Evolutionary conservation across 306 rosid genomes (phyloP), one percentile per base, ranked within the genome.

Genomic region (Potentilla sterilis): DNA sequence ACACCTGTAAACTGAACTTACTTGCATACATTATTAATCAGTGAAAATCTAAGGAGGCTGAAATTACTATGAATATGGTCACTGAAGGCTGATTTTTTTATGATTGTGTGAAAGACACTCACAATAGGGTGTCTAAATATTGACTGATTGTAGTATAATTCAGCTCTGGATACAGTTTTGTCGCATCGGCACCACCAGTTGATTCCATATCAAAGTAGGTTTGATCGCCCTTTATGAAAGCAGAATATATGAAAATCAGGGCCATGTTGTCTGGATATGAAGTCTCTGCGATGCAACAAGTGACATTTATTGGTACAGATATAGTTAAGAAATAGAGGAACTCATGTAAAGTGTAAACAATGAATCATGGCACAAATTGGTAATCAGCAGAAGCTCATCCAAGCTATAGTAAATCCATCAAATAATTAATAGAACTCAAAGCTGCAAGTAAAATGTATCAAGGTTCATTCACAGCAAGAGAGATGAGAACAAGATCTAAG

Each of bases 161-260:
- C 82, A 86, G 79, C 13, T 86, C 80, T 38, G 97, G 96, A 73
- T 88, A 89, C 43, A 91, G 84, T 78, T 88, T 82, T 12, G 87
- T 78, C 19, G 96, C 98, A 4, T 89, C 83, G 6, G 82, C 92
- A 34, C 93, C 93, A 48, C 80, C 77, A 3, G 88, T 77, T 28
- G 86, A 21, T 64, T 89, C 87, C 0, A 91, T 85, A 22, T 86
- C 88, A 19, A 89, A 93, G 86, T 86, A 85, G 6, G 90, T 91
- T 15, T 93, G 98, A 85, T 93, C 96, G n/a, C 97, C 96, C 72
- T 88, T 89, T 38, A 93, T 43, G 82, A 91, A 93, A 85, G 87
- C 89, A 80, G 97, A 93, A 80, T 91, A 93, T 78, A 85, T 84
- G 77, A 91, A 91, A 10, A 89, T 72, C 81, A 82, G 46, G 71